Percentiles rank a stretch among this genome's conserved stretches.
phyloP scores from a whole-genome alignment of 176 grass and related monocot species.

The Microstegium vimineum region DNA sequence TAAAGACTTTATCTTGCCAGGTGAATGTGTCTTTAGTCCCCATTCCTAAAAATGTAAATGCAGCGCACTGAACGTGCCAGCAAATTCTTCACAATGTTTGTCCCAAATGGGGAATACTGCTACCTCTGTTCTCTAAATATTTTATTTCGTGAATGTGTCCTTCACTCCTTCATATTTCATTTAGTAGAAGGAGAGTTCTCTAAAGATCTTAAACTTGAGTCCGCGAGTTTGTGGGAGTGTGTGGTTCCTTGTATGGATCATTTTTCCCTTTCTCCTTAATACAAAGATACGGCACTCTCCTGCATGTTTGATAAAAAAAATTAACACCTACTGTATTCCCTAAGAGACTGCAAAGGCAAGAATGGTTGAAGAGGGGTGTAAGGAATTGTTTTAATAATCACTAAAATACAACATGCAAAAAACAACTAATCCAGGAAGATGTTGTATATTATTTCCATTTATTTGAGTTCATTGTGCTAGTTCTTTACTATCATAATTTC shows the following conservation, averaged over 20 bases:
- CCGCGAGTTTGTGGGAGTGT: background rate
- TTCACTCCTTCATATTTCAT: too few relatives aligned
- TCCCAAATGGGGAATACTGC: background rate
- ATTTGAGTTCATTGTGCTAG: background rate
- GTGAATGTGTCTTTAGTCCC: background rate
- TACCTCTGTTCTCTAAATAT: background rate
- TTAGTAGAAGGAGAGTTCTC: too few relatives aligned
- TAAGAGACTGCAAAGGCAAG: background rate
- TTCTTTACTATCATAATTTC: conserved; percentile 5
- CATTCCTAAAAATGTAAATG: background rate
- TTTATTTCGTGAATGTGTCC: too few relatives aligned
- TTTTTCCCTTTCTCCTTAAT: background rate
- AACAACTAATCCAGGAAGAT: background rate
- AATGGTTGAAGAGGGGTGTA: background rate
- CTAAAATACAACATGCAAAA: background rate
- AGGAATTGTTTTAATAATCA: background rate
- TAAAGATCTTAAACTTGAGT: background rate
- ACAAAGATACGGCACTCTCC: background rate
- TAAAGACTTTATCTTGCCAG: background rate
- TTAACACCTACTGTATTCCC: background rate
- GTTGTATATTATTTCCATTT: background rate
- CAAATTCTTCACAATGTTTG: background rate
- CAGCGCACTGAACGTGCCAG: background rate
- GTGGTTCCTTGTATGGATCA: background rate
- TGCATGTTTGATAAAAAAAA: background rate